Conservation (phyloP, 2,329 filamentous ascomycete genomes). For the Plectosphaerella sp. region DNA sequence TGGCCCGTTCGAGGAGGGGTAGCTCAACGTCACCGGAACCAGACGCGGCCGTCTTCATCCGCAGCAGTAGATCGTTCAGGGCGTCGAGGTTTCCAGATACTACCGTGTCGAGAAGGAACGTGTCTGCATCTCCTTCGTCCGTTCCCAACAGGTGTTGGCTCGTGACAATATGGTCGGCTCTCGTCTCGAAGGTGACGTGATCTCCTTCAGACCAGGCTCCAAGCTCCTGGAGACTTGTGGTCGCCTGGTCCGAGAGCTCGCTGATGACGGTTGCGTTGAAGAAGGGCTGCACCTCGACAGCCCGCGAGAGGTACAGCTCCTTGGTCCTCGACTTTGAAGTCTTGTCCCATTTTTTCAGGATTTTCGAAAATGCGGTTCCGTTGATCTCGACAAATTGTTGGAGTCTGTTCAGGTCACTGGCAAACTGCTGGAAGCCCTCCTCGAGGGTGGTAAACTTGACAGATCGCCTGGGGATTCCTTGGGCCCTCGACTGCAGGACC, state of each 20-base stretch:
- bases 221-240: slow-evolving; percentile 89
- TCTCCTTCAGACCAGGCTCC: slow-evolving; percentile 97
- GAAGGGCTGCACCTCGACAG: slow-evolving; percentile 95
- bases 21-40: slow-evolving; percentile 45
- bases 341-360: slow-evolving; percentile 99
- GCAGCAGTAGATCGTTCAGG: slow-evolving; percentile 74
- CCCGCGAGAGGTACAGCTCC: slow-evolving; percentile 90
- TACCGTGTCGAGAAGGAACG: slow-evolving; percentile 81
- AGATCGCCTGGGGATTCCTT: slow-evolving; percentile 77
- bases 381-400: slow-evolving; percentile 99
- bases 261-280: slow-evolving; percentile 98
- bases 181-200: slow-evolving; percentile 73
- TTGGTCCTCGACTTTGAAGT: slow-evolving; percentile 98
- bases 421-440: slow-evolving; percentile 96
- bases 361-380: slow-evolving; percentile 96
- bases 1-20: slow-evolving; percentile 69
- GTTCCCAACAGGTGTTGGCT: slow-evolving; percentile 65
- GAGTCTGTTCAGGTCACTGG: slow-evolving; percentile 92
- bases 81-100: slow-evolving; percentile 74
- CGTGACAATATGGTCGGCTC: slow-evolving; percentile 59
- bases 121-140: slow-evolving; percentile 86
- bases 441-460: slow-evolving; percentile 92
- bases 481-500: slow-evolving; percentile 74
- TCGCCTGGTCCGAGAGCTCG: slow-evolving; percentile 93
- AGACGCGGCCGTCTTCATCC: slow-evolving; percentile 55